Percentiles rank a stretch among this genome's conserved stretches.
Evolutionary conservation across 768 basidiomycete genomes (phyloP).

Genomic region (Amanita pallidorosea): DNA sequence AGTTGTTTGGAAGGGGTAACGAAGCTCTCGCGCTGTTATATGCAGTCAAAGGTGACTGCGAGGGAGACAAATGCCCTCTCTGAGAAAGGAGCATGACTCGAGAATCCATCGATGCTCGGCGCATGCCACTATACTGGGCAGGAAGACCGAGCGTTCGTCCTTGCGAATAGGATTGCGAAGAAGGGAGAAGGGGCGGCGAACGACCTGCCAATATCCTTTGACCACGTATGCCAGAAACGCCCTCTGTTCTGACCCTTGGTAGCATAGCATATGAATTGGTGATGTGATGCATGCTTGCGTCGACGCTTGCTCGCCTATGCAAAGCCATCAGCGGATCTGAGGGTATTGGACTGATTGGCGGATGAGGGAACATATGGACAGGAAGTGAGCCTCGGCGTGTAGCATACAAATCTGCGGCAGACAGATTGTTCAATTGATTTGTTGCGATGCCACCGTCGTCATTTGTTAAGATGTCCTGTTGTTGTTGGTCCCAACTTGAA

Average conservation of each 20-base stretch:
- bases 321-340: conserved; percentile 30
- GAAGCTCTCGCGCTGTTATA: conserved; percentile 32
- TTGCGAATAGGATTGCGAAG: conserved; percentile 19
- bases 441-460: background rate
- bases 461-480: background rate
- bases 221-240: conserved; percentile 26
- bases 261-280: conserved; percentile 39
- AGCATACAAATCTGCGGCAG: conserved; percentile 17
- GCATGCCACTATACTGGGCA: conserved; percentile 24
- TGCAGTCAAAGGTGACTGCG: conserved; percentile 27
- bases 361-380: conserved; percentile 24
- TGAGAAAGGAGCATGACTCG: conserved; percentile 24
- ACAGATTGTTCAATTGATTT: background rate
- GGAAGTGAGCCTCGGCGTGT: conserved; percentile 51
- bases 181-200: conserved; percentile 18
- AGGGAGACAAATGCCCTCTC: conserved; percentile 25
- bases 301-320: conserved; percentile 32
- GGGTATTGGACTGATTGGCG: conserved; percentile 17
- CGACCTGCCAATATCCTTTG: conserved; percentile 22
- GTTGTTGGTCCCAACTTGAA: conserved; percentile 13
- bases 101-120: conserved; percentile 32
- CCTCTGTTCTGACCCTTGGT: conserved; percentile 42
- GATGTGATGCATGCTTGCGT: conserved; percentile 34
- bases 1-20: conserved; percentile 34
- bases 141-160: conserved; percentile 13